phyloP scores from a whole-genome alignment of 176 grass and related monocot species.

The Phoenix roebelenii region DNA sequence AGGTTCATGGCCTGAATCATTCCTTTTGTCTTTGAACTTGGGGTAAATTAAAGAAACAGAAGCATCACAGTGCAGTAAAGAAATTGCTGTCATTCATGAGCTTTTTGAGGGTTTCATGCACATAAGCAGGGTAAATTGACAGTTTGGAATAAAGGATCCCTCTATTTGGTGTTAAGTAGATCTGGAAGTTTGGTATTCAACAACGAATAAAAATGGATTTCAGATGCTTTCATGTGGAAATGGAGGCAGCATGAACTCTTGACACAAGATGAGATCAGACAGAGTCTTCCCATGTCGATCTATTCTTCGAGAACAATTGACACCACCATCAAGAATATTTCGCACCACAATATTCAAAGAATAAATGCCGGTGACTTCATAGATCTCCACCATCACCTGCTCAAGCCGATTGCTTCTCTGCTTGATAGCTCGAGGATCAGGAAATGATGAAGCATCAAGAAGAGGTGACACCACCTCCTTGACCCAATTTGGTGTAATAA shows the following conservation, averaged over 20 bases:
- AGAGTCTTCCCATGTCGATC: constrained; percentile 82
- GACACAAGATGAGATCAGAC: constrained; percentile 78
- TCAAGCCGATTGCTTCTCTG: constrained; percentile 24
- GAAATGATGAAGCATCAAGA: constrained; percentile 39
- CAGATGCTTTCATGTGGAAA: not conserved
- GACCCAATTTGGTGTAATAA: constrained; percentile 64
- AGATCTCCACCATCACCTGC: constrained; percentile 59
- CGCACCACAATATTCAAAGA: constrained; percentile 72
- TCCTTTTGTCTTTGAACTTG: too few species aligned
- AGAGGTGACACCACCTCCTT: constrained; percentile 56
- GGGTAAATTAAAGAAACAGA: too few species aligned
- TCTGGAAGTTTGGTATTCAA: not conserved
- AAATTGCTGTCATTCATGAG: too few species aligned
- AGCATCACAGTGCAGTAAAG: too few species aligned
- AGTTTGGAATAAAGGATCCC: too few species aligned
- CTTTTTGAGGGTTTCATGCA: too few species aligned
- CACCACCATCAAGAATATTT: constrained; percentile 82
- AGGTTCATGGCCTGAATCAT: too few species aligned
- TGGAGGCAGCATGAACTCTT: constrained; percentile 36
- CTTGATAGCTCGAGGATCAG: constrained; percentile 8
- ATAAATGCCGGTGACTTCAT: constrained; percentile 57
- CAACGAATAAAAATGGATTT: not conserved
- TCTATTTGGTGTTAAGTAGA: not conserved
- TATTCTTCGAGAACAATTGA: constrained; percentile 90
- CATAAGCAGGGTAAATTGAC: too few species aligned